A percentile compares a stretch with the other conserved stretches of the same genome.
phyloP scores from a whole-genome alignment of 352 stramenopile species.

The Pythium phragmiticola region DNA sequence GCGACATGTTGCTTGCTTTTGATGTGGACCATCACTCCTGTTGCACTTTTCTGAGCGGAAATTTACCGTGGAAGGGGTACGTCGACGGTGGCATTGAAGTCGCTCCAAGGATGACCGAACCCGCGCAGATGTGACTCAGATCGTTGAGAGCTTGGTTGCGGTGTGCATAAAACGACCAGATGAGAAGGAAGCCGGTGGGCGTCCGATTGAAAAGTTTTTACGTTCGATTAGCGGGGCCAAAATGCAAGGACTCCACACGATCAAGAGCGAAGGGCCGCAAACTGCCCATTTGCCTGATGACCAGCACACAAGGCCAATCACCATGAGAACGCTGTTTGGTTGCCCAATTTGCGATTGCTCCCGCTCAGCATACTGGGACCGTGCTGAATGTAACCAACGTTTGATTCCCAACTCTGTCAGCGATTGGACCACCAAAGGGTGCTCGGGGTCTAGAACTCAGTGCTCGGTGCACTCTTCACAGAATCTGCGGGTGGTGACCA shows the following conservation, averaged over 20 bases:
- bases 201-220: constrained; percentile 25
- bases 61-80: constrained; percentile 15
- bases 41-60: neutral
- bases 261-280: neutral
- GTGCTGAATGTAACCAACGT: constrained; percentile 24
- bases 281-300: neutral
- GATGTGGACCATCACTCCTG: neutral
- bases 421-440: constrained; percentile 18
- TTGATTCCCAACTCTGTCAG: neutral
- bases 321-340: neutral
- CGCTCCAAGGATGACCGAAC: neutral
- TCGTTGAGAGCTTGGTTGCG: neutral
- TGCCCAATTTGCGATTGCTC: neutral
- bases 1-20: constrained; percentile 8
- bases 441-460: neutral
- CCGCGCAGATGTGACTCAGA: no score
- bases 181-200: constrained; percentile 15
- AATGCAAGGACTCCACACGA: neutral
- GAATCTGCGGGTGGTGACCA: neutral
- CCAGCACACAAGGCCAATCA: neutral
- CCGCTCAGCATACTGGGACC: neutral
- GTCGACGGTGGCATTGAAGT: constrained; percentile 24
- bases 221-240: constrained; percentile 23
- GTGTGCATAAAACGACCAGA: constrained; percentile 4
- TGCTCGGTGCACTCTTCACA: no score